phyloP scores from a whole-genome alignment of 2,329 filamentous ascomycete genomes.

The Aureobasidium vineae region DNA sequence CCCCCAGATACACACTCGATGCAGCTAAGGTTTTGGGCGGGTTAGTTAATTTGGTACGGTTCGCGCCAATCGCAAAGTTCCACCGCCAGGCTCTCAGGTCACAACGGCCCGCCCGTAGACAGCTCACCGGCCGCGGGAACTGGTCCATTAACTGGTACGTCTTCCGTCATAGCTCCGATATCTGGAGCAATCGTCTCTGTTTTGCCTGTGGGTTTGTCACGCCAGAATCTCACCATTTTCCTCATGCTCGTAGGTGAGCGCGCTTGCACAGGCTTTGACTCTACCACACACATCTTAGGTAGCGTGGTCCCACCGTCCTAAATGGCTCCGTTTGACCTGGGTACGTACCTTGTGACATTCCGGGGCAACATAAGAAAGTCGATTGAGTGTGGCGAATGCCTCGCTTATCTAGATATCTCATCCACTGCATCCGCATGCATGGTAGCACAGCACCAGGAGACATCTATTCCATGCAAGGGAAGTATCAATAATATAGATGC shows the following conservation, averaged over 20 bases:
- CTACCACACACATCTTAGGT: background rate
- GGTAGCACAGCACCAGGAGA: background rate
- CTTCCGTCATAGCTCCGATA: conserved; percentile 8
- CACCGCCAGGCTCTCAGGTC: background rate
- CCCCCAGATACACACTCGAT: conserved; percentile 9
- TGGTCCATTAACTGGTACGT: background rate
- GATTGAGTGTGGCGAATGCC: conserved; percentile 23
- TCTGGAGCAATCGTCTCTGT: background rate
- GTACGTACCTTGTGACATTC: conserved; percentile 19
- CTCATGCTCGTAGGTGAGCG: background rate
- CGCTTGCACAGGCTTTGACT: background rate
- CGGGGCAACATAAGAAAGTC: conserved; percentile 15
- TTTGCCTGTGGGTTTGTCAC: background rate
- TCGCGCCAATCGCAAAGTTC: conserved; percentile 13
- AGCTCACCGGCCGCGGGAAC: conserved; percentile 12
- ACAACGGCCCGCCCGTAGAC: conserved; percentile 21
- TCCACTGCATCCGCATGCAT: conserved; percentile 7
- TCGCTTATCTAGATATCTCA: conserved; percentile 20
- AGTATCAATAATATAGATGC: background rate
- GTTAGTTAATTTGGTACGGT: background rate
- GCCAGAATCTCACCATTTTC: background rate
- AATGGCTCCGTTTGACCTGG: background rate
- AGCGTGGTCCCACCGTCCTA: background rate
- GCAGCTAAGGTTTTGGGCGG: conserved; percentile 1
- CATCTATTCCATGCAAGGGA: background rate